phyloP scores from a whole-genome alignment of 2,329 filamentous ascomycete genomes.

The Coccinonectria pachysandricola region DNA sequence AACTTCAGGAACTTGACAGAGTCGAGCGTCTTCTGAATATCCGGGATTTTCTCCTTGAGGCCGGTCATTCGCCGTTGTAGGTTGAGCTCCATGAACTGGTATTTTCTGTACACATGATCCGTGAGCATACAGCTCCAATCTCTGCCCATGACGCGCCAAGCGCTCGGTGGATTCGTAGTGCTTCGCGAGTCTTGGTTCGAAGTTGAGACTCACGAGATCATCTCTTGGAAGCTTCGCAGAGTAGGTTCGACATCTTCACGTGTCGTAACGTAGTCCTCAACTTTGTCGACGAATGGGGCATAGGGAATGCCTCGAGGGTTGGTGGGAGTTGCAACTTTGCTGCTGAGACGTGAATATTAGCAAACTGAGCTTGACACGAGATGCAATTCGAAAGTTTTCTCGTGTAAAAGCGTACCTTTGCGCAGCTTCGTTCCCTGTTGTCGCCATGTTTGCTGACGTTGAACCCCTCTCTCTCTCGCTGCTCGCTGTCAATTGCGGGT shows the following conservation, averaged over 20 bases:
- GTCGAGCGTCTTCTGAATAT: conserved; percentile 92
- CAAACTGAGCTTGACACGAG: no score
- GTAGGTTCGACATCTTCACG: conserved; percentile 72
- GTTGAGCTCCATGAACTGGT: conserved; percentile 98
- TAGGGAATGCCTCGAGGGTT: conserved; percentile 77
- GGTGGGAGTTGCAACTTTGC: conserved; percentile 44
- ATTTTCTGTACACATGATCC: conserved; percentile 57
- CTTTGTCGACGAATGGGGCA: conserved; percentile 78
- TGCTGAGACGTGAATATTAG: no score
- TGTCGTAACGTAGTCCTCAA: conserved; percentile 77
- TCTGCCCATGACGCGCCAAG: conserved; percentile 3
- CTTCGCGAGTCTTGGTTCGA: conserved; percentile 3
- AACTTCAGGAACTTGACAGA: conserved; percentile 78
- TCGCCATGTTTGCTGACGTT: conserved; percentile 27
- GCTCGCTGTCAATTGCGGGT: conserved; percentile 13
- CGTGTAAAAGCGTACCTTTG: conserved; percentile 21
- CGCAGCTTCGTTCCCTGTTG: conserved; percentile 28
- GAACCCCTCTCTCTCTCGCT: conserved; percentile 12
- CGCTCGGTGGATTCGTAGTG: conserved; percentile 5
- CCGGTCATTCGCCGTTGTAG: conserved; percentile 73
- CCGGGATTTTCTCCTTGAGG: conserved; percentile 88
- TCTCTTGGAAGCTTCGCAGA: conserved; percentile 78
- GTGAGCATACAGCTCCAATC: conserved; percentile 10
- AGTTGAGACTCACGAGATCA: conserved; percentile 64
- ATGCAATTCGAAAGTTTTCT: neutral